Evolutionary conservation across 1,139 yeast genomes (phyloP).

Genomic region (Debaryomycetaceae sp.): DNA sequence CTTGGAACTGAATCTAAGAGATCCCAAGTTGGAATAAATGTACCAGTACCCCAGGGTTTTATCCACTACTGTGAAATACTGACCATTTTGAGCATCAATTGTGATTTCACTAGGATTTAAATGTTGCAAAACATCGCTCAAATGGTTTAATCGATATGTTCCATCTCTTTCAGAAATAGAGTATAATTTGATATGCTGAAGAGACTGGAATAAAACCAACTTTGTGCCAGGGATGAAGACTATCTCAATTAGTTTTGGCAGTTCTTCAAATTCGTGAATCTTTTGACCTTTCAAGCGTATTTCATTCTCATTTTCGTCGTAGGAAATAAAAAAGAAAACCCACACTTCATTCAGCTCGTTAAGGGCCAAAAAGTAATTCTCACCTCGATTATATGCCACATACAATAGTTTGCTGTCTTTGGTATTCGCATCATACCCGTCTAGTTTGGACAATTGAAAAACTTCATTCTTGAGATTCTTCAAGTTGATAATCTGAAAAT

Average conservation of each 20-base stretch:
- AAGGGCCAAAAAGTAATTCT: slow-evolving; percentile 29
- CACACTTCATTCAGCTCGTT: slow-evolving; percentile 29
- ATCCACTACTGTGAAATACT: slow-evolving; percentile 24
- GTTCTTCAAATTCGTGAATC: slow-evolving; percentile 7
- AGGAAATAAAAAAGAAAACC: slow-evolving; percentile 17
- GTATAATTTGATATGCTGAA: slow-evolving; percentile 10
- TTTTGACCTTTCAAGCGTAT: slow-evolving; percentile 13
- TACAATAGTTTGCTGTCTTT: slow-evolving; percentile 15
- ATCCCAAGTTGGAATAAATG: slow-evolving; percentile 36
- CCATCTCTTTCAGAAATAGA: slow-evolving; percentile 9
- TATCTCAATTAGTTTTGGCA: slow-evolving; percentile 5
- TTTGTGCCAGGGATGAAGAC: slow-evolving; percentile 27
- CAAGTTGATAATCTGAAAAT: slow-evolving; percentile 35
- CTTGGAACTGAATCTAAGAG: slow-evolving; percentile 25
- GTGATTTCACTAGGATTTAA: slow-evolving; percentile 3
- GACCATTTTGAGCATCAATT: slow-evolving; percentile 37
- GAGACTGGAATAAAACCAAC: slow-evolving; percentile 16
- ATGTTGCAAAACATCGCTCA: slow-evolving; percentile 10
- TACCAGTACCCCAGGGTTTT: slow-evolving; percentile 27
- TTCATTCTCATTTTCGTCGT: slow-evolving; percentile 8
- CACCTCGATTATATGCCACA: slow-evolving; percentile 23
- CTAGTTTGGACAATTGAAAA: slow-evolving; percentile 23
- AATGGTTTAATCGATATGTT: slow-evolving; percentile 7
- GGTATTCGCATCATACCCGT: slow-evolving; percentile 23
- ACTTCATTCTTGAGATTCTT: slow-evolving; percentile 29